Base-by-base conservation (phyloP, 495 filamentous ascomycete genomes). In the Penicillium daleae region DNA sequence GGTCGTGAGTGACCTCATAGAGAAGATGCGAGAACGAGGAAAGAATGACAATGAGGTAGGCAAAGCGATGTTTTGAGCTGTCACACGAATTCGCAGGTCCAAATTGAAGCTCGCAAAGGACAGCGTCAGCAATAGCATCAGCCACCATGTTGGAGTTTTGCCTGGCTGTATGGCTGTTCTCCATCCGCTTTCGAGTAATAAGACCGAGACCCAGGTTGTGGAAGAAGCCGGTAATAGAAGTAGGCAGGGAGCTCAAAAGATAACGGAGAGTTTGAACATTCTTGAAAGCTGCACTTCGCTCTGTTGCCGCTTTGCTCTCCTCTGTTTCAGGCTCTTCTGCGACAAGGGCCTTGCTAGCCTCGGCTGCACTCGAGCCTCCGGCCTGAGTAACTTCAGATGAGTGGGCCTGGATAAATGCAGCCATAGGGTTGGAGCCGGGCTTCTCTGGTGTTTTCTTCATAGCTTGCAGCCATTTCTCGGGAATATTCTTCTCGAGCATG, bases 11-110 rank as follows among this genome's bases (percentile, higher is more conserved):
- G 48, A 82, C 80, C 74, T 96, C 93, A 61, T 93, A 85, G 50
- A 97, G 78, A 69, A 96, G 81, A 62, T 92, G 89, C 33, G 88
- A 88, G 40, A 96, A 77, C 0, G 89, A 87, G 50, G 89, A 87
- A 15, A 97, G 75, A 69, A 92, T 89, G 31, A 92, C 85, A 57
- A 92, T 90, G 81, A 89, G 91, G 71, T 95, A 94, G 2, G 87
- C 85, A 67, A 92, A 90, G 19, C 78, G 78, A 57, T 84, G 80
- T 68, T 82, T 80, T 6, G 67, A 67, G 51, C 71, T 81, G 15
- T 71, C 64, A 42, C 73, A 74, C 8, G 71, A 74, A 68, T 77
- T 82, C 12, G 81, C 75, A 31, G 77, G 72, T 26, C 65, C 66
- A 48, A 84, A 82, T 26, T 80, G 74, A 10, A 97, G 74, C 68